Conservation (phyloP, 1,284 basidiomycete species). For the Ceraceosorus bombacis region DNA sequence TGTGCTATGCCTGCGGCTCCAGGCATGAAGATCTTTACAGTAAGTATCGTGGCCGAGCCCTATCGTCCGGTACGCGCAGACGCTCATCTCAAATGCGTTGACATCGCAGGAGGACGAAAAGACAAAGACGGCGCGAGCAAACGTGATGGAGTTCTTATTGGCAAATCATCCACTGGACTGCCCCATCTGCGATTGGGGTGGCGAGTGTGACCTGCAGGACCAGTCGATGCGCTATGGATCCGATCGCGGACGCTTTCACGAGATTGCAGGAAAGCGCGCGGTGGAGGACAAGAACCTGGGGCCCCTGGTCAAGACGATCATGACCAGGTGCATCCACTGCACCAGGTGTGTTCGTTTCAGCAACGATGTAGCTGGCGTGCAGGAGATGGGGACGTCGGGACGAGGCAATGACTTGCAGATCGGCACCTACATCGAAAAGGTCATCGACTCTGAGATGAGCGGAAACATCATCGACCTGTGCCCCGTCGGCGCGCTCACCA, state of each 20-base stretch:
- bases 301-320: conserved; percentile 95
- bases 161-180: conserved; percentile 72
- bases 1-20: conserved; percentile 97
- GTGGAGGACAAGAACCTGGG: conserved; percentile 98
- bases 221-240: conserved; percentile 99
- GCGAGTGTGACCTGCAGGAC: conserved; percentile 96
- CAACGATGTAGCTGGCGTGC: conserved; percentile 96
- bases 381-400: conserved; percentile 92
- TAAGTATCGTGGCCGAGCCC: too few relatives aligned
- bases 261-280: conserved; percentile 93
- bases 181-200: conserved; percentile 78
- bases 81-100: too few relatives aligned
- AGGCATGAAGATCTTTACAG: conserved; percentile 85
- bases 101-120: too few relatives aligned
- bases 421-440: conserved; percentile 95
- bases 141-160: conserved; percentile 97
- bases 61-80: too few relatives aligned
- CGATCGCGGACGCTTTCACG: conserved; percentile 94
- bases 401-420: conserved; percentile 98
- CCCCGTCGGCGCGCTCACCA: conserved; percentile 88
- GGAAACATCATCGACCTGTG: conserved; percentile 97
- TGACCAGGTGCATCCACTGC: conserved; percentile 99
- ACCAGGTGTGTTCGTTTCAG: conserved; percentile 98
- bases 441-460: conserved; percentile 92
- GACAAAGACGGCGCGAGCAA: conserved; percentile 56